Evolutionary conservation across 179 eudicot species (phyloP), one percentile per base, ranked within the genome.

Genomic region (Heliamphora pulchella): DNA sequence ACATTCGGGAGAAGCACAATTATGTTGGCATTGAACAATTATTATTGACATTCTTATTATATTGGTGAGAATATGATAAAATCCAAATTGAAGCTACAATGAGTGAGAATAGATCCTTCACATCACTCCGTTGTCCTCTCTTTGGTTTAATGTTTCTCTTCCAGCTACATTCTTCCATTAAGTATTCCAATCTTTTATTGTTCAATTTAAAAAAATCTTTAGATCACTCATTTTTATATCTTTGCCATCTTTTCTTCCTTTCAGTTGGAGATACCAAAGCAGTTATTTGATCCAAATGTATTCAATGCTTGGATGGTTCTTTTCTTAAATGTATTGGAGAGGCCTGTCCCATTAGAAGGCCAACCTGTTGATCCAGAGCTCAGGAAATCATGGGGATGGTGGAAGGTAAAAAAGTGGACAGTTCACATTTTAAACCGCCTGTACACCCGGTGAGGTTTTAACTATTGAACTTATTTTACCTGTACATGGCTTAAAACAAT

Each of bases 321-420:
- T 55, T 96, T 94, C 81, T 68, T 96, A 81, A 94, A 83, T 89
- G 82, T 91, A 79, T 87, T 96, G 89, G 98, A 96, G 93, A 91
- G 97, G 86, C 98, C 98, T 83, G 97, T 96, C 77, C 97, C 99
- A 57, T 65, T 79, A 66, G 99, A 96, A 85, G 99, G 99, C 71
- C 98, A 96, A 82, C 99, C 99, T 68, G 84, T 84, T 67, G 99
- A 96, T 86, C 92, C 90, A 7, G 99, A 96, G 73, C 90, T 86
- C 82, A 88, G 99, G 81, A 96, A 92, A 81, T 87, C 98, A 48
- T 96, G 99, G 99, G 99, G 97, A 71, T 96, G 99, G 99, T 96
- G 99, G 99, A 96, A 96, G 82, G 97, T 96, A 50, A 96, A 96
- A 76, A 96, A 96, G 85, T 96, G 99, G 99, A 96, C 98, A 8